phyloP scores from a whole-genome alignment of 305 asterid genomes.

The Fraxinus greggii region DNA sequence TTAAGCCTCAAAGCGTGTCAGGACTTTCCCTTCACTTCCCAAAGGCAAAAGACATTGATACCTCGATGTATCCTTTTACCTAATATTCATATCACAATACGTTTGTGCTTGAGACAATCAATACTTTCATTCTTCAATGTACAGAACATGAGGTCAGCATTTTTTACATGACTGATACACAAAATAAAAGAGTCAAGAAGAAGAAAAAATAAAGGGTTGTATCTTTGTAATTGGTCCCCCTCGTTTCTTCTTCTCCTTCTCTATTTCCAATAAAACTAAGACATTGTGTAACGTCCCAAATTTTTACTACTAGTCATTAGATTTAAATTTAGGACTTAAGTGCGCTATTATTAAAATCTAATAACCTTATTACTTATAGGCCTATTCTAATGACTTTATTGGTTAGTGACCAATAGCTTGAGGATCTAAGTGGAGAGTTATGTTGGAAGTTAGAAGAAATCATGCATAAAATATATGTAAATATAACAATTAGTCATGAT shows the following conservation, averaged over 20 bases:
- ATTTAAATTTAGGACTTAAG: neutral
- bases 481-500: neutral
- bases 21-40: neutral
- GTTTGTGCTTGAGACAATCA: slow-evolving; percentile 1
- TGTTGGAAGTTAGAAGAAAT: neutral
- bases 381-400: neutral
- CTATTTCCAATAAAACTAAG: neutral
- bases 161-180: neutral
- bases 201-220: neutral
- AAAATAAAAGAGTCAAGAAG: neutral
- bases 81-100: neutral
- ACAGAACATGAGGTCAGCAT: neutral
- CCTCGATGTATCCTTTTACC: neutral
- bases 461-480: neutral
- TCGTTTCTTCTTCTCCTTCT: neutral
- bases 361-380: neutral
- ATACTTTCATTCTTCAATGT: neutral
- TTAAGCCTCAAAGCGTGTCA: neutral
- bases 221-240: neutral
- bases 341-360: neutral
- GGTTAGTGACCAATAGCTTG: neutral
- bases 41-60: neutral
- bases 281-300: neutral
- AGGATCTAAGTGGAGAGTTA: neutral
- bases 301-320: neutral